Evolutionary conservation across 495 filamentous ascomycete genomes (phyloP), one percentile per base, ranked within the genome.

Genomic region (Annulohypoxylon moriforme): DNA sequence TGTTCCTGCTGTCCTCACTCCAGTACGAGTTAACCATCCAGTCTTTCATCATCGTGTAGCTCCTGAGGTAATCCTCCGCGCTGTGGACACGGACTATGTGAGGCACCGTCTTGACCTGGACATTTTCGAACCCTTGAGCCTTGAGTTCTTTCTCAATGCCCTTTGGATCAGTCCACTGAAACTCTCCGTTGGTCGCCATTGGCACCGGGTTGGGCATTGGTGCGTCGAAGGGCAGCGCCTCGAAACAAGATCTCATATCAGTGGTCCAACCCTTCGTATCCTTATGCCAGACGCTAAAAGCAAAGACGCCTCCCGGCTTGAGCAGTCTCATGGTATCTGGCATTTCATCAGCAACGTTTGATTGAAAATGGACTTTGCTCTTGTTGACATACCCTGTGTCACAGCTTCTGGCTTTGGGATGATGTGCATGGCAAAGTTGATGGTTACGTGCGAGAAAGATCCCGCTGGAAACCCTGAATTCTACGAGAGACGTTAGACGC

Each of bases 351-450:
- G 68, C 11, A 49, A 16, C 25, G 18, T 13, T 0, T 2, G n/a
- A n/a, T n/a, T n/a, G n/a, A n/a, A n/a, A n/a, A n/a, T n/a, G 4
- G 16, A 18, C 42, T 40, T 27, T 22, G n/a, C 27, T 38, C n/a
- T 20, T 9, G 14, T 25, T 10, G n/a, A 42, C 73, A 57, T 73
- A 84, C 82, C 81, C 64, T 76, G 70, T 2, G 82, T 57, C 0
- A 80, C 82, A 1, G 73, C 75, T 27, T 78, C 75, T 8, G 81
- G 81, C 27, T 82, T 74, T 0, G 81, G 80, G 36, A 83, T 75
- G 11, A 83, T 67, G 50, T 84, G 82, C 53, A 82, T 79, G 2
- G 75, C 82, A 53, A 84, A 79, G 53, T 81, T 81, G n/a, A 80
- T 67, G 1, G 79, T 79, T 3, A 82, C 73, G 62, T 84, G 80